Base-by-base conservation (phyloP, 2,329 filamentous ascomycete genomes). In the Fusarium sp. region DNA sequence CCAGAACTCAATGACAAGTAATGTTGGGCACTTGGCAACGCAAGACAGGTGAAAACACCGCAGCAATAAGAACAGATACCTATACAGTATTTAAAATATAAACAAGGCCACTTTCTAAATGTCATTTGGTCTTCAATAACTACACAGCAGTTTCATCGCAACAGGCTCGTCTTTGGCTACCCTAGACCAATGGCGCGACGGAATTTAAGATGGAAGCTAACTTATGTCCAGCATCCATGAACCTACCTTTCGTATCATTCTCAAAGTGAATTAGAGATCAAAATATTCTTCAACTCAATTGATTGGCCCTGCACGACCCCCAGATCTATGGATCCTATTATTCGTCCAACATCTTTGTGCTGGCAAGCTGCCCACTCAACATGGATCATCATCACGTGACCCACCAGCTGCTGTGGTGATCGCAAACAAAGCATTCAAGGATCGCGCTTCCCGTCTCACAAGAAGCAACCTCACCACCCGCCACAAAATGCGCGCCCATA, bases 401-500 rank as follows among this genome's bases (percentile, higher is more conserved):
- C 3, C 3, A 16, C 3, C 42, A 75, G 69, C 70, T 74, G 66
- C 72, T 66, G 64, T 77, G 72, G 75, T 77, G 76, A 78, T 75
- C 53, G 27, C 38, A 56, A 75, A 61, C 58, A 65, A 69, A 31
- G 31, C 44, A 63, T 35, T 51, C 57, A 62, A 64, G 70, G 63
- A 73, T 72, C 62, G 60, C 60, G 44, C 64, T 66, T 51, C 66
- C 38, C 60, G 40, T 70, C 65, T 65, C 58, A 27, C 36, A 31
- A 65, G 65, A 56, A 11, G 16, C 22, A 56, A 62, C 61, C 58
- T 51, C 27, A 29, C 24, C 22, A 66, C 22, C 62, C 33, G 57
- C 55, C 56, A 53, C 64, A 10, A 64, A 64, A 84, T 84, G 83
- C 81, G 80, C 64, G 73, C 80, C 17, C 77, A 75, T 68, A 80